phyloP scores from a whole-genome alignment of 2,329 filamentous ascomycete species.

The Sordariomycetes sp. region DNA sequence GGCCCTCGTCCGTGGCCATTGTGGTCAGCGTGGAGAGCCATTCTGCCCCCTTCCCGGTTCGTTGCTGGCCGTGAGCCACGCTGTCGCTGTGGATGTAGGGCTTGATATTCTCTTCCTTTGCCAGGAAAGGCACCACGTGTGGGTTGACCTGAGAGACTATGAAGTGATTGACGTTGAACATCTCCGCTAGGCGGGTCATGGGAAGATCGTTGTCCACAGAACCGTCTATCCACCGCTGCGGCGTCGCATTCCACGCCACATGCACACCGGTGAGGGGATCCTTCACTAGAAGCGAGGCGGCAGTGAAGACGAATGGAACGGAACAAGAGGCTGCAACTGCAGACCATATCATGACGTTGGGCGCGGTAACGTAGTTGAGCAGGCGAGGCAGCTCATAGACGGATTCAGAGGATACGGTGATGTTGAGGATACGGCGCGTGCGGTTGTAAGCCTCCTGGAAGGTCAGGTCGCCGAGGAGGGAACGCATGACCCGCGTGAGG shows the following conservation, averaged over 20 bases:
- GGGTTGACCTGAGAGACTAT: conserved; percentile 96
- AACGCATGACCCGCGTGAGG: conserved; percentile 67
- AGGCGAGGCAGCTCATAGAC: conserved; percentile 78
- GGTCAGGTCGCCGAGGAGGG: conserved; percentile 74
- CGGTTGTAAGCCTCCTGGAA: conserved; percentile 94
- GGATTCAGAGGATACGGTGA: conserved; percentile 79
- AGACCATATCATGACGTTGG: conserved; percentile 92
- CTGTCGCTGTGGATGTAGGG: conserved; percentile 12
- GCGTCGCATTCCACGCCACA: conserved; percentile 73
- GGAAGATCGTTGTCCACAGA: conserved; percentile 91
- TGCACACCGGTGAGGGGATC: conserved; percentile 68
- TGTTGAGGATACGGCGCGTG: conserved; percentile 85
- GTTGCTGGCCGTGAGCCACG: not conserved
- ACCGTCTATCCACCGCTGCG: conserved; percentile 83
- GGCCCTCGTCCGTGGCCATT: conserved; percentile 64
- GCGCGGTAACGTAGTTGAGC: conserved; percentile 85
- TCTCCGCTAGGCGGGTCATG: conserved; percentile 77
- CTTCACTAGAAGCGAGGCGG: conserved; percentile 69
- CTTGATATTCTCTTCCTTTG: conserved; percentile 52
- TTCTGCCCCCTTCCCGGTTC: conserved; percentile 24
- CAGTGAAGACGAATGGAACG: conserved; percentile 73
- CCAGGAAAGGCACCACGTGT: conserved; percentile 77
- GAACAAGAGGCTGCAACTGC: conserved; percentile 94
- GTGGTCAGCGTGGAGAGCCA: conserved; percentile 58
- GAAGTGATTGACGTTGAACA: conserved; percentile 98